Evolutionary conservation across 1,284 basidiomycete species (phyloP).

Genomic region (Sphaerobolus stellatus): DNA sequence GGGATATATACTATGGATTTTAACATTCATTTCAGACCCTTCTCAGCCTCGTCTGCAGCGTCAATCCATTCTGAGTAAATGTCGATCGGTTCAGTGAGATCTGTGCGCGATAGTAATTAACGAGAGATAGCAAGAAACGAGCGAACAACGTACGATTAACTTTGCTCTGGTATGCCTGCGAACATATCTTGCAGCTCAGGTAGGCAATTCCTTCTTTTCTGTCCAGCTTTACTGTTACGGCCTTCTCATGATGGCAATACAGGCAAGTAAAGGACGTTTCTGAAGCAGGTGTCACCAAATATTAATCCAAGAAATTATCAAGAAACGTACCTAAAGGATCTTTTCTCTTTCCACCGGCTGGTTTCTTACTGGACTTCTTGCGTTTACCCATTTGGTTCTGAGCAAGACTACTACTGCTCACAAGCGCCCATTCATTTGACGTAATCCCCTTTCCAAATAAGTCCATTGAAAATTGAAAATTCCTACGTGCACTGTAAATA

Average conservation of each 20-base stretch:
- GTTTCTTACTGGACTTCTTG: conserved; percentile 82
- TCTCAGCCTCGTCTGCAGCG: conserved; percentile 82
- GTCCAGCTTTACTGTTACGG: conserved; percentile 83
- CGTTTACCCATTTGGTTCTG: conserved; percentile 70
- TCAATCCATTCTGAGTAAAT: conserved; percentile 93
- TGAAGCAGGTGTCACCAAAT: conserved; percentile 30
- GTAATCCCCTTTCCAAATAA: no score
- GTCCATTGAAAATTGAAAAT: no score
- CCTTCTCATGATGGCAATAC: conserved; percentile 91
- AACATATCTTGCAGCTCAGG: conserved; percentile 75
- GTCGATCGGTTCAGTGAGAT: conserved; percentile 85
- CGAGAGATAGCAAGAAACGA: conserved; percentile 10
- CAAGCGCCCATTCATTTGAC: not conserved
- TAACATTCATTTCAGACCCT: conserved; percentile 28
- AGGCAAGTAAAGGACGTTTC: conserved; percentile 80
- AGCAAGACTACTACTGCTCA: not conserved
- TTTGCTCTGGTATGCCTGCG: conserved; percentile 81
- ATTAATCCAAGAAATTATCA: not conserved
- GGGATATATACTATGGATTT: no score
- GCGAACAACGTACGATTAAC: conserved; percentile 66
- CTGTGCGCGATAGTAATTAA: conserved; percentile 36
- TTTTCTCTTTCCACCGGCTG: conserved; percentile 53
- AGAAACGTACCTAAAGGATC: conserved; percentile 63
- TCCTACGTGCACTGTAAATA: no score
- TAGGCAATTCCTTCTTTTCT: conserved; percentile 79